Percentiles rank a stretch among this genome's conserved stretches.
phyloP scores from a whole-genome alignment of 106 monocot species.

The Gastrodia elata region DNA sequence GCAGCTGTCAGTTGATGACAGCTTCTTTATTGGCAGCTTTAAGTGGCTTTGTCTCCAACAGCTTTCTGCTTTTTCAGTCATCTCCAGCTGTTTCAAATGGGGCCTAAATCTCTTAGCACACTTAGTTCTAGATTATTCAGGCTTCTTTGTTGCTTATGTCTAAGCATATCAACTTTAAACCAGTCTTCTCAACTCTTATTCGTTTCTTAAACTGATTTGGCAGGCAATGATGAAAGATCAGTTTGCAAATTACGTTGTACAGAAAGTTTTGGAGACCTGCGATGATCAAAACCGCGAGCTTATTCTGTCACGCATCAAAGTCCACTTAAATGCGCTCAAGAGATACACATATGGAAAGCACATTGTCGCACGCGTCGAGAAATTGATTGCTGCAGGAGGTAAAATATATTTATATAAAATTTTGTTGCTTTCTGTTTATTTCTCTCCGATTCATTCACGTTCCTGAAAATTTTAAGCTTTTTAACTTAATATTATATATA shows the following conservation, averaged over 20 bases:
- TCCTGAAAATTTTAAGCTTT: not conserved
- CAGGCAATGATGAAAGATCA: conserved; percentile 23
- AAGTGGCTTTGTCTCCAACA: too few species aligned
- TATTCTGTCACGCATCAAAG: conserved; percentile 15
- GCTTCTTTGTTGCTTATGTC: not conserved
- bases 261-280: conserved; percentile 18
- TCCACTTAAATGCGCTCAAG: conserved; percentile 17
- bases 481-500: too few species aligned
- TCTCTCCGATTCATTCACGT: not conserved
- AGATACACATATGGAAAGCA: conserved; percentile 17
- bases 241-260: conserved; percentile 18
- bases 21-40: too few species aligned
- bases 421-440: not conserved
- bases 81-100: too few species aligned
- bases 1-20: too few species aligned
- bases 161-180: not conserved
- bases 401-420: not conserved
- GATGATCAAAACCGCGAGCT: conserved; percentile 14
- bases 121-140: not conserved
- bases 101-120: too few species aligned
- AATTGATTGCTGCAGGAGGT: conserved; percentile 15
- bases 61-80: too few species aligned
- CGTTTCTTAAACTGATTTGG: not conserved
- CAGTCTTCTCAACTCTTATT: not conserved
- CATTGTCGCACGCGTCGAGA: conserved; percentile 17